Evolutionary conservation across 768 basidiomycete species (phyloP), one percentile per base, ranked within the genome.

Genomic region (Tulasnella sp.): DNA sequence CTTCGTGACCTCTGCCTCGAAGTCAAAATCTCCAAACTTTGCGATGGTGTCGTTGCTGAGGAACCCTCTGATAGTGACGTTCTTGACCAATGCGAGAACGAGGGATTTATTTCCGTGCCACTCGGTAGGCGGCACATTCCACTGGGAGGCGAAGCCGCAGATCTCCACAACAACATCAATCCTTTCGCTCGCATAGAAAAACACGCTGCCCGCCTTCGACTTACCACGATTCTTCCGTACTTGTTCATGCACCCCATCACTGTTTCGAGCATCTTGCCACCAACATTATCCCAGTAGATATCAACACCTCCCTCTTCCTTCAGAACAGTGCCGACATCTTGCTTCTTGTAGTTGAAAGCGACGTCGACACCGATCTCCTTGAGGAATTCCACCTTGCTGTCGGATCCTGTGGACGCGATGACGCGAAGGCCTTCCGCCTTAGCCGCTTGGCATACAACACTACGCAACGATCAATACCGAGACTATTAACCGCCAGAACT

Each of bases 331-430:
- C 81, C 81, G 0, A 88, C 89, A 70, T 85, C 84, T 0, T 85
- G 85, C 0, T 87, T 92, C 86, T 93, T 91, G 84, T 91, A 93
- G 83, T 93, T 92, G 85, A 92, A 92, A 0, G 87, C 89, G 7
- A 91, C 87, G 80, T 93, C 91, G 0, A 89, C 88, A 0, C 91
- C 92, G n/a, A 91, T 80, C 39, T 82, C 86, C 72, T 86, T 87
- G 83, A 91, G 73, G 81, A 88, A 91, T 5, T 85, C 82, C 9
- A 93, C 90, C 83, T 94, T 93, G 74, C 91, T 90, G n/a, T 93
- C 91, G 0, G 89, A 88, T 1, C 93, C 91, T 0, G 91, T 90
- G 0, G 90, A 91, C 0, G 88, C 90, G 72, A 94, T 91, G 51
- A 93, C 92, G 80, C 90, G 91, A 48, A 86, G 79, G 0, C 87